A percentile compares a stretch with the other conserved stretches of the same genome.
phyloP scores from a whole-genome alignment of 805 yeast genomes.

The Kluyveromyces siamensis region DNA sequence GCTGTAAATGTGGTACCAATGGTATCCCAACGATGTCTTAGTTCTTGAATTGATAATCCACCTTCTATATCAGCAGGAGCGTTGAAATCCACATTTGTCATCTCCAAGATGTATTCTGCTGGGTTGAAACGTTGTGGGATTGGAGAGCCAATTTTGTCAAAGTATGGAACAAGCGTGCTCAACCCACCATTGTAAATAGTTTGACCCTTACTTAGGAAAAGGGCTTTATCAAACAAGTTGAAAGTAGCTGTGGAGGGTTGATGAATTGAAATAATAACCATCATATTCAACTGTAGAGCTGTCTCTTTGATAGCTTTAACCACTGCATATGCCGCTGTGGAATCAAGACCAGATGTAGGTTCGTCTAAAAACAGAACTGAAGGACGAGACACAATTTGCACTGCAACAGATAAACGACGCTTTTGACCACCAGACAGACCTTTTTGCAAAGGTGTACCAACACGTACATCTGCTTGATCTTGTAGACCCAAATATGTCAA shows the following conservation, averaged over 20 bases:
- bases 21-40: background rate
- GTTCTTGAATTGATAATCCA: background rate
- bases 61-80: background rate
- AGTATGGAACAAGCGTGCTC: background rate
- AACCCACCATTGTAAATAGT: background rate
- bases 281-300: conserved; percentile 42
- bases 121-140: background rate
- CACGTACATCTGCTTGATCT: conserved; percentile 49
- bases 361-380: conserved; percentile 48
- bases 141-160: background rate
- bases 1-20: background rate
- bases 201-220: conserved; percentile 51
- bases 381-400: conserved; percentile 48
- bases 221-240: conserved; percentile 50
- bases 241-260: conserved; percentile 57
- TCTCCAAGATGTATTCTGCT: background rate
- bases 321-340: conserved; percentile 53
- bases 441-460: conserved; percentile 44
- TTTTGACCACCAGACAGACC: conserved; percentile 81
- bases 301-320: conserved; percentile 40
- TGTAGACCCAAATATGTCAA: conserved; percentile 54
- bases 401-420: conserved; percentile 51
- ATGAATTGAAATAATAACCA: conserved; percentile 56
- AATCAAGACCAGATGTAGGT: conserved; percentile 53
- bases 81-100: background rate